phyloP scores from a whole-genome alignment of 108 stramenopile genomes.

The Cyclotella baltica region DNA sequence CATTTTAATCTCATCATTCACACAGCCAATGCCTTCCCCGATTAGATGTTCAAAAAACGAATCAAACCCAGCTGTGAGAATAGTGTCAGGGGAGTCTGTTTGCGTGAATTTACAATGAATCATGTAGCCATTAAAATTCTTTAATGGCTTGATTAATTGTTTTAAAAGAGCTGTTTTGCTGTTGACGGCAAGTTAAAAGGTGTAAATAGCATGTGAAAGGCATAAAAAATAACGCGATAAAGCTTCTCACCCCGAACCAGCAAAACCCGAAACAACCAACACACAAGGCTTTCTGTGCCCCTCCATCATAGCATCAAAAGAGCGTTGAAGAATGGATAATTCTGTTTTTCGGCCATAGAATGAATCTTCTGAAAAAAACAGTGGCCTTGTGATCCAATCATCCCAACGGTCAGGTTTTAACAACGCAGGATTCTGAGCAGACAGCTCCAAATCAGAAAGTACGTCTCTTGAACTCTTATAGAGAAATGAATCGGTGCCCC shows the following conservation, averaged over 20 bases:
- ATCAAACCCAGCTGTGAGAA: conserved; percentile 20
- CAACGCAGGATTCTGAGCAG: background rate
- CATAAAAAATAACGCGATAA: background rate
- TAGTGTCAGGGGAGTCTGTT: conserved; percentile 10
- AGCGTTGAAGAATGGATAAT: conserved; percentile 16
- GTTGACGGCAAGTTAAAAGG: background rate
- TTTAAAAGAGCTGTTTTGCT: conserved; percentile 33
- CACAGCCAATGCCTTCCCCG: background rate
- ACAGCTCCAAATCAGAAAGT: conserved; percentile 18
- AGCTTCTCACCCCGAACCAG: conserved; percentile 29
- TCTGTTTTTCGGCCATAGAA: conserved; percentile 32
- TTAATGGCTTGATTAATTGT: conserved; percentile 19
- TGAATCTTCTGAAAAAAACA: background rate
- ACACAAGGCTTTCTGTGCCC: background rate
- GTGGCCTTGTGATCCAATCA: background rate
- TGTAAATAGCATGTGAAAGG: background rate
- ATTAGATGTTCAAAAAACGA: conserved; percentile 14
- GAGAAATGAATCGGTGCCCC: too few species aligned
- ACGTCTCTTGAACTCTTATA: conserved; percentile 8
- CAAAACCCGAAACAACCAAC: conserved; percentile 24
- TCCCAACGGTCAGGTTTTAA: background rate
- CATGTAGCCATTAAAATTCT: conserved; percentile 20
- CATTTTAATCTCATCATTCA: background rate
- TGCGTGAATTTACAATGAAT: conserved; percentile 29
- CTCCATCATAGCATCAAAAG: conserved; percentile 15